Evolutionary conservation across 495 filamentous ascomycete genomes (phyloP), one percentile per base, ranked within the genome.

Genomic region (Penicillium goetzii): DNA sequence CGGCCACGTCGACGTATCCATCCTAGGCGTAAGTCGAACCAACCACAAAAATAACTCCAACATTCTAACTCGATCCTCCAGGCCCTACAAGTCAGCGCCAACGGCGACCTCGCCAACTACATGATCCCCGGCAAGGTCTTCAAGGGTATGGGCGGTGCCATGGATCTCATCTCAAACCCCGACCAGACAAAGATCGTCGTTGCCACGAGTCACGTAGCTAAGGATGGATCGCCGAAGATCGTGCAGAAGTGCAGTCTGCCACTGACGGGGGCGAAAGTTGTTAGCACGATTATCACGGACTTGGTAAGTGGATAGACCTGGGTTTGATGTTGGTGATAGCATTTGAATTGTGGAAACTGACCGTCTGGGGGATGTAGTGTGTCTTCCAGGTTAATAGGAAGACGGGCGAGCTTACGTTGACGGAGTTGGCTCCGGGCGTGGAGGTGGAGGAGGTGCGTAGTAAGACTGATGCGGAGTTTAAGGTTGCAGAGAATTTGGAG

Each of bases 121-220:
- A 95, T 95, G 88, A 80, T 97, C 52, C 93, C 92, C 0, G 92
- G 93, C 49, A 97, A 96, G 81, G 89, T 81, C 0, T 79, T 97
- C 69, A 97, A 97, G 83, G 93, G 93, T 0, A 96, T 97, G 77
- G 93, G 93, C 33, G 93, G 93, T n/a, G 93, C 93, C 45, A 97
- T 97, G 93, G 93, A 97, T 72, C 77, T 97, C 47, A 92, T 97
- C 54, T 88, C 84, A 54, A 96, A 96, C 77, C 93, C 93, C 2
- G 83, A 83, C 62, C 78, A 82, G 52, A 97, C 93, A 28, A 96
- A 95, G 80, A 92, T 97, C 14, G 93, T 97, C 10, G 90, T 96
- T 19, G 92, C 91, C 1, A 97, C 93, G 81, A 93, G 93, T 77
- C 93, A 97, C 76, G 89, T 89, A 1, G 92, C 93, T 59, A 94